These are phyloP conservation scores for Populus nigra DNA, from an alignment of 345 rosid species.

Conservation along the genomic window DNA sequence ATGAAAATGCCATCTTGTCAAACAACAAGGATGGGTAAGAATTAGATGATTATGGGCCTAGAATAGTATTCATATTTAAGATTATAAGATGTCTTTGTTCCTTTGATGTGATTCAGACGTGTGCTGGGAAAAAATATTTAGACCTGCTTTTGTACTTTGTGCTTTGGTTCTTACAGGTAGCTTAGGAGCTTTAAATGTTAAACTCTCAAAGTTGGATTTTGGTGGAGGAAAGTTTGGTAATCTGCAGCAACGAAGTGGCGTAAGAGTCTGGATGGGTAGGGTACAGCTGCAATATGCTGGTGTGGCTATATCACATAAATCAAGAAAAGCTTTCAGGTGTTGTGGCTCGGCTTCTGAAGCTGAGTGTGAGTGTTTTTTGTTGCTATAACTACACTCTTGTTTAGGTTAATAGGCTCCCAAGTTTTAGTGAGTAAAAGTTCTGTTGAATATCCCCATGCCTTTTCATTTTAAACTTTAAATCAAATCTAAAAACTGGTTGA, in stretches of 20 bases:
- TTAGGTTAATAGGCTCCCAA: neutral
- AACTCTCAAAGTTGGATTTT: conserved; percentile 17
- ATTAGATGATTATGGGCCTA: neutral
- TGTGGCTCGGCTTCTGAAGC: conserved; percentile 27
- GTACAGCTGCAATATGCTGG: conserved; percentile 35
- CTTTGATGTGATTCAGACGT: neutral
- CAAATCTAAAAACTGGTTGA: neutral
- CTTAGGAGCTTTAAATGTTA: conserved; percentile 38
- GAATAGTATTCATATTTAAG: neutral
- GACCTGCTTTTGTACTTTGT: neutral
- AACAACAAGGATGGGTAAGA: neutral
- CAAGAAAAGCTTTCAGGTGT: conserved; percentile 24
- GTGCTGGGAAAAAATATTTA: neutral
- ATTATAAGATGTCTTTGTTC: neutral
- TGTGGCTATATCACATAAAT: conserved; percentile 17
- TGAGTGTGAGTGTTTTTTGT: conserved; percentile 35
- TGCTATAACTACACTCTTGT: neutral
- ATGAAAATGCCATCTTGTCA: neutral
- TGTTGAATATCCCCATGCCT: neutral
- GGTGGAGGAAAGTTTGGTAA: conserved; percentile 22
- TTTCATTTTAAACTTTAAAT: neutral
- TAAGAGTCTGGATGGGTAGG: conserved; percentile 21
- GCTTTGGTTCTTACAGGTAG: conserved; percentile 33
- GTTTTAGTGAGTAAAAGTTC: neutral
- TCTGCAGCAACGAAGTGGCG: conserved; percentile 13